Evolutionary conservation across 306 rosid genomes (phyloP).

Genomic region (Fagus sylvatica): DNA sequence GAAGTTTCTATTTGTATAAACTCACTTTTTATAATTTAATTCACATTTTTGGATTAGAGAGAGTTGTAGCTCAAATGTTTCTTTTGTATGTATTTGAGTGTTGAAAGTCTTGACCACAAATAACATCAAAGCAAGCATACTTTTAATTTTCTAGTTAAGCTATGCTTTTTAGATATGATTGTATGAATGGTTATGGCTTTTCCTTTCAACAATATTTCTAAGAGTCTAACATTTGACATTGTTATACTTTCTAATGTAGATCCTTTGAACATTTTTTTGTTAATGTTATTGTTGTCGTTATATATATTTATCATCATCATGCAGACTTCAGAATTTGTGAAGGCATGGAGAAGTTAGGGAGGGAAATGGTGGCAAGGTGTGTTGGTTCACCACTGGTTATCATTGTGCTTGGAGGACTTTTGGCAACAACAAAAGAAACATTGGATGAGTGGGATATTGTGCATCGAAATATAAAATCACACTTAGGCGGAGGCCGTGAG

Average conservation of each 20-base stretch:
- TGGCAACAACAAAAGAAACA: slow-evolving; percentile 46
- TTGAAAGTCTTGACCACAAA: too few species aligned
- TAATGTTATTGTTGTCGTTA: background rate
- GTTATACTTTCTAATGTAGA: background rate
- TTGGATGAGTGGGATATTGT: slow-evolving; percentile 42
- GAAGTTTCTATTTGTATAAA: too few species aligned
- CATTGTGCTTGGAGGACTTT: slow-evolving; percentile 55
- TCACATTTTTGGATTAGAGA: too few species aligned
- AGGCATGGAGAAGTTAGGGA: slow-evolving; percentile 36
- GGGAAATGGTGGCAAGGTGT: slow-evolving; percentile 53
- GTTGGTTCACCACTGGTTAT: slow-evolving; percentile 57
- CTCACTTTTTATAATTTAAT: too few species aligned
- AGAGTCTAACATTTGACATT: background rate
- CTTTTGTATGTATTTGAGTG: too few species aligned
- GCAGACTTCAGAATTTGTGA: slow-evolving; percentile 26
- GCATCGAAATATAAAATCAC: slow-evolving; percentile 21
- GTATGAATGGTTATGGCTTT: too few species aligned
- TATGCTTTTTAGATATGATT: too few species aligned
- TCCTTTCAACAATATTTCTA: background rate
- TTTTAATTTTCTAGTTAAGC: too few species aligned
- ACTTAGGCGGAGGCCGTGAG: slow-evolving; percentile 37
- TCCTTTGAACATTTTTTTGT: background rate
- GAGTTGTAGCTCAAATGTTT: too few species aligned
- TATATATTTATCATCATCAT: background rate
- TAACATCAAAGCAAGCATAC: too few species aligned